phyloP scores from a whole-genome alignment of 371 early-diverging fungal species.

The Mucor velutinosus region DNA sequence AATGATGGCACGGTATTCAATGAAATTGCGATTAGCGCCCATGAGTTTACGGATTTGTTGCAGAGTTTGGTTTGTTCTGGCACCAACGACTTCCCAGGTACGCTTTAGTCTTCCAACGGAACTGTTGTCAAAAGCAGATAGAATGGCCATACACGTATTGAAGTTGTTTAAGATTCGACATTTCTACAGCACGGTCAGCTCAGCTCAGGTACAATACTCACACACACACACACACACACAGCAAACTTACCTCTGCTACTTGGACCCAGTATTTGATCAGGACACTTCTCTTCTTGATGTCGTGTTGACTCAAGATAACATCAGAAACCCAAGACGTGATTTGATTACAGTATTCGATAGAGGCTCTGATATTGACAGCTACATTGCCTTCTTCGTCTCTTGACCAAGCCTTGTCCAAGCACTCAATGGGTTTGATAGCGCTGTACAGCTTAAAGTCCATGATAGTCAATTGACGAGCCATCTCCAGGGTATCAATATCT shows the following conservation, averaged over 20 bases:
- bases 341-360: conserved; percentile 70
- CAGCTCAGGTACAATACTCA: neutral
- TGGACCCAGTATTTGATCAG: conserved; percentile 84
- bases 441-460: conserved; percentile 80
- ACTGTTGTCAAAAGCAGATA: conserved; percentile 87
- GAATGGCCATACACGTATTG: conserved; percentile 88
- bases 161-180: conserved; percentile 86
- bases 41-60: conserved; percentile 65
- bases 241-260: conserved; percentile 65
- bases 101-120: conserved; percentile 87
- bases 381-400: conserved; percentile 31
- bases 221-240: neutral
- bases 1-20: conserved; percentile 82
- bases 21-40: conserved; percentile 82
- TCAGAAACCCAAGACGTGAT: conserved; percentile 88
- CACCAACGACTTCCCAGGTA: conserved; percentile 72
- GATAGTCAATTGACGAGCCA: conserved; percentile 93
- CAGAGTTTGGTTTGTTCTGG: conserved; percentile 35
- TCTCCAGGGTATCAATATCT: conserved; percentile 89
- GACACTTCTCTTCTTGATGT: conserved; percentile 73
- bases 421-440: conserved; percentile 82
- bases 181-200: conserved; percentile 27
- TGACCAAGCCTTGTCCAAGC: conserved; percentile 89
- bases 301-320: conserved; percentile 76
- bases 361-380: conserved; percentile 71